Evolutionary conservation across 805 yeast genomes (phyloP).

Genomic region (Yarrowia sp.): DNA sequence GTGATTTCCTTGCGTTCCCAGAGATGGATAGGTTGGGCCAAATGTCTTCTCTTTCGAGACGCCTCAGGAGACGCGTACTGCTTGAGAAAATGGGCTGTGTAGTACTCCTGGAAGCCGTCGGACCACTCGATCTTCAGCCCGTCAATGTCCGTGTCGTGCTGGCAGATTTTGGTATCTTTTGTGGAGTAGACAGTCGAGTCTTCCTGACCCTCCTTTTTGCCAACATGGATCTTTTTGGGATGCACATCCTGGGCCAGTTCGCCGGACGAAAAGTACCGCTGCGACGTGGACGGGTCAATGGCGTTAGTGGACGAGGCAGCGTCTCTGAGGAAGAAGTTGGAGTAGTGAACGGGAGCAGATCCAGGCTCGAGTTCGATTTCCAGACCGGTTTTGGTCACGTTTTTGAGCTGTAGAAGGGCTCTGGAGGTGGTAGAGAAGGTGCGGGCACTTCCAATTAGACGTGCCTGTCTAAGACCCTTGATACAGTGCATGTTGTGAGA

Average conservation of each 20-base stretch:
- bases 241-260: constrained; percentile 29
- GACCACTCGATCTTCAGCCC: constrained; percentile 47
- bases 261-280: constrained; percentile 64
- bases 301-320: constrained; percentile 50
- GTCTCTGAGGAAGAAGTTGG: constrained; percentile 55
- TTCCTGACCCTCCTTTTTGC: constrained; percentile 2
- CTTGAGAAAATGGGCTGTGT: constrained; percentile 47
- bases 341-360: constrained; percentile 27
- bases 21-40: constrained; percentile 40
- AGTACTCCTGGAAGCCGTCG: constrained; percentile 46
- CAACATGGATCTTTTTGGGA: constrained; percentile 10
- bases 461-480: not conserved
- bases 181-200: constrained; percentile 2
- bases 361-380: constrained; percentile 27
- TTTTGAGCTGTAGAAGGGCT: constrained; percentile 12
- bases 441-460: not conserved
- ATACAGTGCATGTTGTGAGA: not conserved
- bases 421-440: not conserved
- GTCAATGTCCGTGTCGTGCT: constrained; percentile 30
- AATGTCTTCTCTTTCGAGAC: constrained; percentile 38
- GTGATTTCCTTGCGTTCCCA: constrained; percentile 29
- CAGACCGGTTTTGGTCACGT: constrained; percentile 1
- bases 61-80: constrained; percentile 42
- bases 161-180: not conserved
- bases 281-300: constrained; percentile 54